phyloP scores from a whole-genome alignment of 768 basidiomycete species.

The Lactifluus rugatus region DNA sequence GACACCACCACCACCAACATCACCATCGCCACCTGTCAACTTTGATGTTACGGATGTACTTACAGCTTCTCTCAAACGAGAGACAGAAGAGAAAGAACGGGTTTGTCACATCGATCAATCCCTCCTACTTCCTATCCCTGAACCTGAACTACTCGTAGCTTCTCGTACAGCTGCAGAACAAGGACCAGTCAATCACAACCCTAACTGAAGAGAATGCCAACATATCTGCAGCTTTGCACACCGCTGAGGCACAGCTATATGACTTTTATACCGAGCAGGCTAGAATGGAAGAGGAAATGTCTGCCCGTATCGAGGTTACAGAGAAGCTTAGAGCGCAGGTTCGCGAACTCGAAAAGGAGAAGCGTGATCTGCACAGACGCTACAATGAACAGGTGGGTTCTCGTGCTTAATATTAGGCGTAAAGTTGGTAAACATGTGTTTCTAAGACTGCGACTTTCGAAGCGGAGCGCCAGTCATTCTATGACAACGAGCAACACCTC shows the following conservation, averaged over 20 bases:
- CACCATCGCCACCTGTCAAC: slow-evolving; percentile 29
- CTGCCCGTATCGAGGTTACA: slow-evolving; percentile 69
- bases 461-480: slow-evolving; percentile 84
- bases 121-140: slow-evolving; percentile 5
- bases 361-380: slow-evolving; percentile 67
- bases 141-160: slow-evolving; percentile 37
- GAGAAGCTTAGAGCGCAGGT: slow-evolving; percentile 77
- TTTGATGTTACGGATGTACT: slow-evolving; percentile 49
- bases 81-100: slow-evolving; percentile 76
- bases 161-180: slow-evolving; percentile 67
- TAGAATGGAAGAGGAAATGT: slow-evolving; percentile 73
- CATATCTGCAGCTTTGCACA: slow-evolving; percentile 52
- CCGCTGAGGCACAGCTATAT: slow-evolving; percentile 62
- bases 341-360: slow-evolving; percentile 83
- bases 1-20: slow-evolving; percentile 29
- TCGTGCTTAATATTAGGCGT: slow-evolving; percentile 2
- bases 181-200: slow-evolving; percentile 55
- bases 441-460: slow-evolving; percentile 76
- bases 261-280: slow-evolving; percentile 77
- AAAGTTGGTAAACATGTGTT: slow-evolving; percentile 4
- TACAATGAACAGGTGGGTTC: slow-evolving; percentile 77
- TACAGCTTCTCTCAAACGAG: slow-evolving; percentile 55
- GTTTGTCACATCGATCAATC: slow-evolving; percentile 30
- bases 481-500: slow-evolving; percentile 89
- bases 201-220: slow-evolving; percentile 57